phyloP scores from a whole-genome alignment of 768 basidiomycete species.

The Hericium coralloides region DNA sequence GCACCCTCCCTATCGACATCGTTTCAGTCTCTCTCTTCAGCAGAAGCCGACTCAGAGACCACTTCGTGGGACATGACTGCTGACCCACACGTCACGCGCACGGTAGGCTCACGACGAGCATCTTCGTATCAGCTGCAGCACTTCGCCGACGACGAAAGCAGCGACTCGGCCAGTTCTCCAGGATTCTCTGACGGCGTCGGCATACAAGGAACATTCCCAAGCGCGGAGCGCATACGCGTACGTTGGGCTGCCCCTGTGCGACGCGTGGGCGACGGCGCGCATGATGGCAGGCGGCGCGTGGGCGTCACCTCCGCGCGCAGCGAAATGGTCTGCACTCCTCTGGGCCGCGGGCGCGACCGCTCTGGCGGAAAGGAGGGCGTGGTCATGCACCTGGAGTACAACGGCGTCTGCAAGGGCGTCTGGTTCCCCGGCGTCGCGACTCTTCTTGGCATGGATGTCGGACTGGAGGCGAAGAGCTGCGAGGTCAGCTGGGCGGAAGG shows the following conservation, averaged over 20 bases:
- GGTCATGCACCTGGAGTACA: slow-evolving; percentile 59
- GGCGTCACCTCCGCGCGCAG: slow-evolving; percentile 62
- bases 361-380: slow-evolving; percentile 36
- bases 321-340: slow-evolving; percentile 53
- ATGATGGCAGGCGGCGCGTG: slow-evolving; percentile 54
- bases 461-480: slow-evolving; percentile 57
- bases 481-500: slow-evolving; percentile 60
- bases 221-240: slow-evolving; percentile 64
- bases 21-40: slow-evolving; percentile 66
- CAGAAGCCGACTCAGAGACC: slow-evolving; percentile 49
- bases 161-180: slow-evolving; percentile 54
- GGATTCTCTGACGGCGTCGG: slow-evolving; percentile 51
- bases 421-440: slow-evolving; percentile 84
- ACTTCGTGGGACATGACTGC: slow-evolving; percentile 68
- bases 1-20: slow-evolving; percentile 42
- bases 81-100: slow-evolving; percentile 66
- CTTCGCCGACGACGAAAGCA: slow-evolving; percentile 78
- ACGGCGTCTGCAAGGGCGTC: slow-evolving; percentile 63
- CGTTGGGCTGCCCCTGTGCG: slow-evolving; percentile 49
- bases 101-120: slow-evolving; percentile 29
- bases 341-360: slow-evolving; percentile 35
- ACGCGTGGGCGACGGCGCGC: slow-evolving; percentile 40
- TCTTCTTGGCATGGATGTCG: slow-evolving; percentile 68
- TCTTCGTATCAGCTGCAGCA: slow-evolving; percentile 53
- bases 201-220: slow-evolving; percentile 73